Conservation (phyloP, 164 flowering plant species). For the Echeveria elegans region DNA sequence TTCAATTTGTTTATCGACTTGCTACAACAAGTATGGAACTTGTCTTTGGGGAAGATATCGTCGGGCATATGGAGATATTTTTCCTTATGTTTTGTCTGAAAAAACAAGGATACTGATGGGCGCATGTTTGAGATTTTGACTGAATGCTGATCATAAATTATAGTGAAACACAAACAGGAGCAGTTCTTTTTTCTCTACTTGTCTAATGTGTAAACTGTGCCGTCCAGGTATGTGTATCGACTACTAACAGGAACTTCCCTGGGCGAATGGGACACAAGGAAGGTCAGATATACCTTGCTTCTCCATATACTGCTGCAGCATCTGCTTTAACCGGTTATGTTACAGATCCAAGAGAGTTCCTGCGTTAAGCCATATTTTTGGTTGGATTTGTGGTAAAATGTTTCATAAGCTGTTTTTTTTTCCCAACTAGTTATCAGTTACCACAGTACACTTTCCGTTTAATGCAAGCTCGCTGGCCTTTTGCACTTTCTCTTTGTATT, state of each 20-base stretch:
- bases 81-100: too few relatives aligned
- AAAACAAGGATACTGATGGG: too few relatives aligned
- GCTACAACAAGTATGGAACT: not conserved
- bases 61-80: too few relatives aligned
- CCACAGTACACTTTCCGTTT: not conserved
- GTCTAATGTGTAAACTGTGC: not conserved
- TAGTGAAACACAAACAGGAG: too few relatives aligned
- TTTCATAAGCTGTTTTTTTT: not conserved
- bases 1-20: not conserved
- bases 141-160: not conserved
- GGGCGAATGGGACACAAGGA: conserved; percentile 98
- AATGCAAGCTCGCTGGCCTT: not conserved
- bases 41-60: not conserved
- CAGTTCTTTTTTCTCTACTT: not conserved
- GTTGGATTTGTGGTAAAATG: not conserved
- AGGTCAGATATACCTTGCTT: conserved; percentile 94
- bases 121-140: not conserved
- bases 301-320: conserved; percentile 94
- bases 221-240: conserved; percentile 86
- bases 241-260: conserved; percentile 95
- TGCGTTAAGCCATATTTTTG: conserved; percentile 30
- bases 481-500: too few relatives aligned
- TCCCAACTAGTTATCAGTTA: too few relatives aligned
- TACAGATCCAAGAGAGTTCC: conserved; percentile 95
- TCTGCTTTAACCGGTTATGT: conserved; percentile 95